phyloP scores from a whole-genome alignment of 257 asterid species.

The Solanum piurae region DNA sequence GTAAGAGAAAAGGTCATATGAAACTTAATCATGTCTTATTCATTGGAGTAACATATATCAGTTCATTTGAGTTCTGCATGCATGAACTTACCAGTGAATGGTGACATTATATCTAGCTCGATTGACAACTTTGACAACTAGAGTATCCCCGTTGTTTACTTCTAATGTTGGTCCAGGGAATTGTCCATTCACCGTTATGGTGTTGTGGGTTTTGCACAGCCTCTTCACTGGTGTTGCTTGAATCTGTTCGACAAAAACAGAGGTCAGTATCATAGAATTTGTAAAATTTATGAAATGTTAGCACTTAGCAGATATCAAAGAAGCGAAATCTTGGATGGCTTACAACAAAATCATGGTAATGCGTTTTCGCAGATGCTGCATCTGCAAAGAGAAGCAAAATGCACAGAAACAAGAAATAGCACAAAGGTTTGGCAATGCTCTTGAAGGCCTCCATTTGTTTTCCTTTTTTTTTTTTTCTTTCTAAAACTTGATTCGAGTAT shows the following conservation, averaged over 20 bases:
- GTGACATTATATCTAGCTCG: constrained; percentile 65
- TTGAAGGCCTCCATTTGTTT: constrained; percentile 16
- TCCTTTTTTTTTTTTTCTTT: neutral
- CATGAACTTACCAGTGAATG: constrained; percentile 53
- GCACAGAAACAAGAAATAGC: constrained; percentile 13
- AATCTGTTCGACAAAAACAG: constrained; percentile 25
- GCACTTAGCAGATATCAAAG: neutral
- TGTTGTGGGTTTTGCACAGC: constrained; percentile 73
- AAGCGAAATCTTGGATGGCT: neutral
- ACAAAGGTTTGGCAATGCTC: constrained; percentile 1
- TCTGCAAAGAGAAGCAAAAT: constrained; percentile 21
- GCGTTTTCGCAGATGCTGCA: constrained; percentile 42
- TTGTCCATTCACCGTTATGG: constrained; percentile 65
- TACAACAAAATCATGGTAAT: constrained; percentile 60
- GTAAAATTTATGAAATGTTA: neutral
- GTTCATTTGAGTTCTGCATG: neutral
- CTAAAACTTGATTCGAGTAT: neutral
- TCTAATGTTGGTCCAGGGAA: constrained; percentile 70
- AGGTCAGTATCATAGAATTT: neutral
- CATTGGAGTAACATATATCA: neutral
- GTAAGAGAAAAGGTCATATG: neutral
- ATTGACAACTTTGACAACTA: constrained; percentile 55
- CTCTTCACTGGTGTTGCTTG: constrained; percentile 83
- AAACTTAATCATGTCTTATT: neutral
- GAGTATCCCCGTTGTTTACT: constrained; percentile 66